Evolutionary conservation across 345 rosid species (phyloP).

Genomic region (Eucalyptus pumila): DNA sequence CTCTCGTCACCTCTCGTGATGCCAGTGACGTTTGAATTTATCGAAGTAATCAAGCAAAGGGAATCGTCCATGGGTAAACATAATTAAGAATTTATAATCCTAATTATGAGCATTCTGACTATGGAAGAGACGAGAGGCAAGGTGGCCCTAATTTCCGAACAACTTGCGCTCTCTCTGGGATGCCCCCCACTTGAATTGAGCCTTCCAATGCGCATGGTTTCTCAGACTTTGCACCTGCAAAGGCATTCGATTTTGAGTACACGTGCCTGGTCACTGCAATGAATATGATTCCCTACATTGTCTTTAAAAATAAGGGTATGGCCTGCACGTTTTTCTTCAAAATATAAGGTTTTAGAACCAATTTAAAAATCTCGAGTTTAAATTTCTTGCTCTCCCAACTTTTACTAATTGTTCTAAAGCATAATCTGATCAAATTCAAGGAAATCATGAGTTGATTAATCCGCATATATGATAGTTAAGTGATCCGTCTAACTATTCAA

Average conservation of each 20-base stretch:
- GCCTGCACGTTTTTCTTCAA: background rate
- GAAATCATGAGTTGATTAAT: background rate
- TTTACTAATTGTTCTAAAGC: background rate
- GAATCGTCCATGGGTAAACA: background rate
- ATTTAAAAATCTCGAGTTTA: background rate
- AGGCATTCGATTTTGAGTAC: background rate
- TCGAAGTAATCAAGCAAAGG: background rate
- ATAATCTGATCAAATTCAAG: background rate
- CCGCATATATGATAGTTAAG: background rate
- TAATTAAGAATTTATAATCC: background rate
- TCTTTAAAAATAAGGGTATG: background rate
- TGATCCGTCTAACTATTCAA: rapidly evolving
- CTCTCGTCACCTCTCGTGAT: background rate
- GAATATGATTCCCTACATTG: background rate
- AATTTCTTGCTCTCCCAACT: background rate
- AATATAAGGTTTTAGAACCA: background rate
- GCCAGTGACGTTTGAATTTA: background rate
- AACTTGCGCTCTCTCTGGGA: background rate
- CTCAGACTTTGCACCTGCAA: background rate
- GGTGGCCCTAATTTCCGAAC: background rate
- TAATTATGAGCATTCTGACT: background rate
- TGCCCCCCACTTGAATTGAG: background rate
- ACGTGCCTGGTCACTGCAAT: background rate
- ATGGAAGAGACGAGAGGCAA: background rate
- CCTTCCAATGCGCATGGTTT: background rate